Evolutionary conservation across 164 flowering plant species (phyloP), one percentile per base, ranked within the genome.

Genomic region (Nymphaea thermarum): DNA sequence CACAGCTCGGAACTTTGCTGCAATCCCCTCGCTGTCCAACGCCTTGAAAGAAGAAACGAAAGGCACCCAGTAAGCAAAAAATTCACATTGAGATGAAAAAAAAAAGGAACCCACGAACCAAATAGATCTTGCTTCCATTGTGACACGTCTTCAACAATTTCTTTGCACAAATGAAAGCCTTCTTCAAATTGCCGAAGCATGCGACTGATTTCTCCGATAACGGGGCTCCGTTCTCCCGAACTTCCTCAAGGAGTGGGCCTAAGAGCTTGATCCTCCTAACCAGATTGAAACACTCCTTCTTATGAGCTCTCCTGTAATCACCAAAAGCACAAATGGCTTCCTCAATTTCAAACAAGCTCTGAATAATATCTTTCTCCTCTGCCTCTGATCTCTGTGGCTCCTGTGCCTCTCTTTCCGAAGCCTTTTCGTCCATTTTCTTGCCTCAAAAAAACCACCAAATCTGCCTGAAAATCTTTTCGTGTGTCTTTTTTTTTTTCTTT

Each of bases 81-180:
- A 16, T 8, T 1, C 10, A 10, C 53, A 45, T 5, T 5, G 53
- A 45, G 53, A 10, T 10, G 11, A 45, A 45, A 45, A 45, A 45
- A 45, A 45, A 45, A 45, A 45, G 53, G 53, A 45, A 45, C 7
- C 53, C 5, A 45, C 84, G 64, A n/a, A 89, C 96, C 90, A 89
- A 75, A 72, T 72, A 83, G 71, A 91, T 85, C 79, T 91, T 91
- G 92, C 96, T 89, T 17, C 92, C 94, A n/a, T 74, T 80, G 16
- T 79, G 79, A 66, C 89, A 88, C n/a, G 70, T 71, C 43, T 66
- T 81, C 77, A 92, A 76, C 78, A 92, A 67, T 68, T 83, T 85
- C 80, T 74, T 83, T 6, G 86, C 87, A 42, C 71, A 43, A 44
- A 60, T 62, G 43, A 88, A 76, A 0, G 80, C 84, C 65, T 76